Conservation (phyloP, 768 basidiomycete species). For the Mycena pura region DNA sequence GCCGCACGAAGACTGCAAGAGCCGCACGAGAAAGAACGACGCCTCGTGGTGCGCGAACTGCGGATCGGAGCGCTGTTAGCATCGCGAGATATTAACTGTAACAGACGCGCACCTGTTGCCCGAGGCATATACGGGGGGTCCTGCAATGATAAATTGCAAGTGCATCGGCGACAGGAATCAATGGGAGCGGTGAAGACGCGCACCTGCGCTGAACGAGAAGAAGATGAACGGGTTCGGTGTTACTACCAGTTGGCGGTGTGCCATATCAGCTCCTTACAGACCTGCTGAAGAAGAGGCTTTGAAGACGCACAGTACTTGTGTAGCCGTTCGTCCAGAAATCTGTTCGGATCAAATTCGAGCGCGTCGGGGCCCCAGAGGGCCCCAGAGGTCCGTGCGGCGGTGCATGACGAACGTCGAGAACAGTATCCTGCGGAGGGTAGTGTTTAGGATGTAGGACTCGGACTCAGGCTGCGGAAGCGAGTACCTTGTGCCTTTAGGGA, state of each 20-base stretch:
- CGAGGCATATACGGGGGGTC: constrained; percentile 56
- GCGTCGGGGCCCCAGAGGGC: constrained; percentile 78
- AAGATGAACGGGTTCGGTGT: constrained; percentile 44
- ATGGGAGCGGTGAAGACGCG: neutral
- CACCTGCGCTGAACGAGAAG: constrained; percentile 58
- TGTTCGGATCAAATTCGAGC: constrained; percentile 67
- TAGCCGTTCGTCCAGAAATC: constrained; percentile 68
- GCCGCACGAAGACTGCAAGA: constrained; percentile 59
- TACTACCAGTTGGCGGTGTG: constrained; percentile 7
- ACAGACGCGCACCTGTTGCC: constrained; percentile 58
- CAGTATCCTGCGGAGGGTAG: constrained; percentile 39
- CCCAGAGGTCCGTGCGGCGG: constrained; percentile 68
- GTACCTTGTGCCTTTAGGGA: constrained; percentile 46
- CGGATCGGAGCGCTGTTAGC: constrained; percentile 55
- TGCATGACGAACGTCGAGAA: constrained; percentile 68
- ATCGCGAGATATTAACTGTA: constrained; percentile 62
- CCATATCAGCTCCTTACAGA: neutral
- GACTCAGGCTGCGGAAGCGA: neutral
- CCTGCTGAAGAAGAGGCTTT: constrained; percentile 52
- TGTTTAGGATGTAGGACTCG: neutral
- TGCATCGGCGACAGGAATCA: neutral
- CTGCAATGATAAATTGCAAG: neutral
- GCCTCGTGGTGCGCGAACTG: constrained; percentile 72
- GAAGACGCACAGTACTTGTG: constrained; percentile 59
- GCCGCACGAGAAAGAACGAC: constrained; percentile 65